Conservation (phyloP, 495 filamentous ascomycete species). For the Penicillium cataractarum region DNA sequence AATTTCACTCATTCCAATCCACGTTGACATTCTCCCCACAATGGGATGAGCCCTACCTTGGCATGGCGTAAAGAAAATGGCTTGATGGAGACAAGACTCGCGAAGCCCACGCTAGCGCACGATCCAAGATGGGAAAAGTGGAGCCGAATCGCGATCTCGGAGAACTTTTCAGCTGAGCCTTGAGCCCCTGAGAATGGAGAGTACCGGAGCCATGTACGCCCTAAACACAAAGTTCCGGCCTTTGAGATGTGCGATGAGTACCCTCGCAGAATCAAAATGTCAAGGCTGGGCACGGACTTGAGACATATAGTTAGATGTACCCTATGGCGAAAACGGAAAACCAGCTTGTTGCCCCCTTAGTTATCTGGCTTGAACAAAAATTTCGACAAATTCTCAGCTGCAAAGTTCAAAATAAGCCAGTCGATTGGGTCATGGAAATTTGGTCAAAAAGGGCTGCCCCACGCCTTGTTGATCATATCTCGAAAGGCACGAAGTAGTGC, state of each 20-base stretch:
- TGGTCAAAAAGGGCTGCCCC: too few relatives aligned
- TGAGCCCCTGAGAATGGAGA: background rate
- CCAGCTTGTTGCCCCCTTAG: too few relatives aligned
- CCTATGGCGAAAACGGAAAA: too few relatives aligned
- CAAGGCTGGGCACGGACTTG: background rate
- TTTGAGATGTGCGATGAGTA: background rate
- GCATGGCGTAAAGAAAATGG: background rate
- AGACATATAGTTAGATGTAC: too few relatives aligned
- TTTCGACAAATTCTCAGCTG: too few relatives aligned
- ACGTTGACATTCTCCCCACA: background rate
- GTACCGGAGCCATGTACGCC: background rate
- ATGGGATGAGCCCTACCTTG: background rate
- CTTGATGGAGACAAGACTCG: background rate
- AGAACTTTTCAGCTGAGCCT: background rate
- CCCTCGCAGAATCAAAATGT: background rate
- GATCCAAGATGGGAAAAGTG: background rate
- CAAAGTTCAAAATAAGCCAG: too few relatives aligned
- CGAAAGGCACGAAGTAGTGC: too few relatives aligned
- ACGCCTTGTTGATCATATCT: too few relatives aligned
- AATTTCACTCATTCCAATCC: background rate
- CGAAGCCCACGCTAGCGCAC: background rate
- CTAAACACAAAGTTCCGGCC: background rate
- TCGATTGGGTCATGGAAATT: too few relatives aligned
- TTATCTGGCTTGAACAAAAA: too few relatives aligned
- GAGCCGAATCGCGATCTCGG: background rate